Evolutionary conservation across 192 early-diverging fungal species (phyloP), one percentile per base, ranked within the genome.

Genomic region (Cladochytrium replicatum): DNA sequence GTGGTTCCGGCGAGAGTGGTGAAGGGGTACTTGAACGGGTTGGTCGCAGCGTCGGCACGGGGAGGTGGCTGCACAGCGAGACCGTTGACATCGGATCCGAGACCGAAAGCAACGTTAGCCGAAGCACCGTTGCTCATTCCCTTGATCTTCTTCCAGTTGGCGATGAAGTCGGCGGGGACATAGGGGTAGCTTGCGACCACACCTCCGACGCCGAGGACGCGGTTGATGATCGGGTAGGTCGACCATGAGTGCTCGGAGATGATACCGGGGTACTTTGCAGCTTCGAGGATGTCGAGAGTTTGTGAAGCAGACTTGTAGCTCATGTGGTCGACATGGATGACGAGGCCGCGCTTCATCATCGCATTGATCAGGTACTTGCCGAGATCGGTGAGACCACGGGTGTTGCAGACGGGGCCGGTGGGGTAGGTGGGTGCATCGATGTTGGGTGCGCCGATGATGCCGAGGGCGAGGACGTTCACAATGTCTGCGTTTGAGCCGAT

Each of bases 311-410:
- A 23, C 6, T 6, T 6, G 42, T 23, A 11, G 42, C 42, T 43
- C 42, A 43, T 43, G 42, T 43, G 42, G 17, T 43, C 42, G 21
- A 43, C 42, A 25, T 43, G 42, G 26, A 43, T 25, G 26, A 43
- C 17, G 21, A 19, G 26, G 9, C 42, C 42, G 9, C 42, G 6
- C 42, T 19, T 23, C 42, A 43, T 43, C 42, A 43, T 43, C 42
- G 19, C 26, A 19, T 17, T 43, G 42, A 43, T 15, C 7, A 43
- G 21, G 42, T 43, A 43, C 17, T 43, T 25, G 6, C 42, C 42
- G 6, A 43, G 6, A 19, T 6, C 15, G 6, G 42, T 43, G 15
- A 43, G 42, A 7, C 42, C 42, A 19, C 17, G 42, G 6, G 6
- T 43, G 42, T 43, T 43, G 42, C 42, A 43, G 6, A 43, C 42